phyloP scores from a whole-genome alignment of 179 eudicot genomes.

The Spinacia oleracea region DNA sequence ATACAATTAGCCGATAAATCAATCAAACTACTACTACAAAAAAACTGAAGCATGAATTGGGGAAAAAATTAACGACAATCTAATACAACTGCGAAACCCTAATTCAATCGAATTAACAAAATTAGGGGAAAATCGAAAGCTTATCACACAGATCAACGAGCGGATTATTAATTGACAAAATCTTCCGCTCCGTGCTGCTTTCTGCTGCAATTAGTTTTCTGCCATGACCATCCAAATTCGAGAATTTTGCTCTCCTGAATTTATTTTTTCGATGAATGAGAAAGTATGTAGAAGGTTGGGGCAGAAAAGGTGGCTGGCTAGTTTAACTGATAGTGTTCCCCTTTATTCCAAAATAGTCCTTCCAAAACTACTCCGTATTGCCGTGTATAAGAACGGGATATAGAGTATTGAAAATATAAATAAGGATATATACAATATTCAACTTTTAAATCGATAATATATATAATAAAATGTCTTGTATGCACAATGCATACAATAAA shows the following conservation, averaged over 20 bases:
- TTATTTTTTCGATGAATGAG: background rate
- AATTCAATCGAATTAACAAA: background rate
- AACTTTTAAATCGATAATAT: too few relatives aligned
- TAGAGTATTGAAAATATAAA: too few relatives aligned
- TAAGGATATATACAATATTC: too few relatives aligned
- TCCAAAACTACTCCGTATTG: too few relatives aligned
- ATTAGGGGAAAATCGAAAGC: background rate
- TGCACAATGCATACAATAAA: too few relatives aligned
- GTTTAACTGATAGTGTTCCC: background rate
- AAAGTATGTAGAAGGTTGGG: background rate
- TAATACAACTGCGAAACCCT: constrained; percentile 30
- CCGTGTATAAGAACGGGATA: too few relatives aligned
- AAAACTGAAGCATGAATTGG: constrained; percentile 14
- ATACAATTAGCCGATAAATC: constrained; percentile 25
- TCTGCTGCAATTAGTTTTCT: background rate
- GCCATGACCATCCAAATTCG: background rate
- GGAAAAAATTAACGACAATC: constrained; percentile 7
- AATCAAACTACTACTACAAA: constrained; percentile 14
- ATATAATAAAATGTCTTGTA: too few relatives aligned
- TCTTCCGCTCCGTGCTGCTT: constrained; percentile 14
- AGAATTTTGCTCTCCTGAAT: background rate
- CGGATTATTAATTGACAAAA: background rate
- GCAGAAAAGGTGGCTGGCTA: background rate
- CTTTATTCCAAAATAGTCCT: background rate
- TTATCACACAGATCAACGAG: constrained; percentile 23